These are phyloP conservation scores for Ogataea saltuana DNA, from an alignment of 805 yeast genomes.

Conservation along the genomic window DNA sequence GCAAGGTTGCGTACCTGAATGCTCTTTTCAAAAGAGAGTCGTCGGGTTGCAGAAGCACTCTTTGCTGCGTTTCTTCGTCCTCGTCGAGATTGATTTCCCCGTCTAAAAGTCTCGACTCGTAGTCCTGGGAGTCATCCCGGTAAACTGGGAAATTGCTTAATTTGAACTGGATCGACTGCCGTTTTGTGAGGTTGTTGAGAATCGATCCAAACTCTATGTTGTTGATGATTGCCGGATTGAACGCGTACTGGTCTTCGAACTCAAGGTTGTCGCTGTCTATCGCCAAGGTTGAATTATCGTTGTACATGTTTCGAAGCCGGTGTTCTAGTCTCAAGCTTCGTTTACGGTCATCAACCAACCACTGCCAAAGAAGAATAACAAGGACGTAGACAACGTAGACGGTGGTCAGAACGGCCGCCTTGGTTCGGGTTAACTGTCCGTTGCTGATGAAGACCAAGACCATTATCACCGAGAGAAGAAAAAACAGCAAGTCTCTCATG, in stretches of 20 bases:
- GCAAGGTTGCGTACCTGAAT: conserved; percentile 19
- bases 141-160: conserved; percentile 14
- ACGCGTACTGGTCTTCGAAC: conserved; percentile 32
- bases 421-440: conserved; percentile 52
- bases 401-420: conserved; percentile 55
- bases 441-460: conserved; percentile 50
- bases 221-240: conserved; percentile 32
- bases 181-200: conserved; percentile 27
- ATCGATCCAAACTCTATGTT: conserved; percentile 32
- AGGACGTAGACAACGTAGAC: conserved; percentile 64
- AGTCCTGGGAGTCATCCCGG: conserved; percentile 22
- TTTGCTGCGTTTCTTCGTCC: conserved; percentile 16
- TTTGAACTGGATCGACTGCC: conserved; percentile 21
- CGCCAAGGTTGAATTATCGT: conserved; percentile 25
- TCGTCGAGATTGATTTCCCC: conserved; percentile 12
- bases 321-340: conserved; percentile 21
- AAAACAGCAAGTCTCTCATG: conserved; percentile 63
- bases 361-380: conserved; percentile 47
- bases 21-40: conserved; percentile 7
- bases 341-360: conserved; percentile 26
- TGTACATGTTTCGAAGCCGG: conserved; percentile 32
- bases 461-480: conserved; percentile 51
- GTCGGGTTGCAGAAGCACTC: conserved; percentile 12
- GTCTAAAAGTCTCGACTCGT: conserved; percentile 23
- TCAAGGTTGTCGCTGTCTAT: conserved; percentile 28